Evolutionary conservation across 345 rosid genomes (phyloP).

Genomic region (Lagerstroemia speciosa): DNA sequence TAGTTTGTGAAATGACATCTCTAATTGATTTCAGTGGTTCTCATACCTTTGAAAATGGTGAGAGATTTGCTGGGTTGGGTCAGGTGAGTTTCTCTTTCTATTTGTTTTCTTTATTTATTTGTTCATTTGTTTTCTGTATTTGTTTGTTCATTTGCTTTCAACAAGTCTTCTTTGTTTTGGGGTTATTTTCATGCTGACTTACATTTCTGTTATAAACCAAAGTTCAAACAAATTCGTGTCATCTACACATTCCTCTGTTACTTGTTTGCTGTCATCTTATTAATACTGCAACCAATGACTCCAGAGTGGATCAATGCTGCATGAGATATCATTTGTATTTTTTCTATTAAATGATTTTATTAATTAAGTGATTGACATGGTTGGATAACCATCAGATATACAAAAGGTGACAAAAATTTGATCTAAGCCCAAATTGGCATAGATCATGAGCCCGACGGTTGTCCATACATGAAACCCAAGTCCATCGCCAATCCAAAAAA

Average conservation of each 20-base stretch:
- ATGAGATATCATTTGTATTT: no score
- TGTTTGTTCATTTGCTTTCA: not conserved
- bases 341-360: no score
- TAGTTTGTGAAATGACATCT: not conserved
- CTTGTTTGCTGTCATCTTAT: not conserved
- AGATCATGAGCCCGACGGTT: no score
- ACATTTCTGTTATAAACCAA: not conserved
- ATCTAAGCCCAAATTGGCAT: no score
- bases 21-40: conserved; percentile 37
- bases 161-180: not conserved
- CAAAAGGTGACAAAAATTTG: no score
- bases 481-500: no score
- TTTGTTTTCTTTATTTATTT: not conserved
- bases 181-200: not conserved
- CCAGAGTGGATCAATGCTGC: not conserved
- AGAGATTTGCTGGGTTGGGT: conserved; percentile 31
- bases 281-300: not conserved
- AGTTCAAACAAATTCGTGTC: not conserved
- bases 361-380: no score
- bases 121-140: not conserved
- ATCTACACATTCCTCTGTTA: not conserved
- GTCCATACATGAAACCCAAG: no score
- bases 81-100: conserved; percentile 35
- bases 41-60: conserved; percentile 22
- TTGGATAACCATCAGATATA: no score